Percentiles rank a stretch among this genome's conserved stretches.
These are phyloP conservation scores for Mycena maculata DNA, from an alignment of 768 basidiomycete species.

Conservation along the genomic window DNA sequence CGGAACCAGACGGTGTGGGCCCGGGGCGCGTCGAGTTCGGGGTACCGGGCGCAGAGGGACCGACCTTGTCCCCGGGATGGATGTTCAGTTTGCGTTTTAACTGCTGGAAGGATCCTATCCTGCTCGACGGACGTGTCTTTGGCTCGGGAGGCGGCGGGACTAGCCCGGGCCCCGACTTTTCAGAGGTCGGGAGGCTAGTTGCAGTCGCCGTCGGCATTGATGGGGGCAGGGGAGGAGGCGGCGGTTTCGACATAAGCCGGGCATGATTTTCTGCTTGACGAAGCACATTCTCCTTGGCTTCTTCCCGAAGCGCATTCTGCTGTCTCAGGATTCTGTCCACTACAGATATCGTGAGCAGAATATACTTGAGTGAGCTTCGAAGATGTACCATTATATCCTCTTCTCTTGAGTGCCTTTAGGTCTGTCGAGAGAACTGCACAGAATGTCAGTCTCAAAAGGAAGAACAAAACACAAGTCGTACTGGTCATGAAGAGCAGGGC, in stretches of 20 bases:
- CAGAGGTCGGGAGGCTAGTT: conserved; percentile 17
- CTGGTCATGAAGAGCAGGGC: conserved; percentile 91
- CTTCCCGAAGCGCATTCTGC: conserved; percentile 83
- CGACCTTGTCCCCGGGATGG: conserved; percentile 24
- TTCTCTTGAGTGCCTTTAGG: conserved; percentile 78
- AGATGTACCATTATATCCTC: conserved; percentile 83
- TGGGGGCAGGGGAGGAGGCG: conserved; percentile 13
- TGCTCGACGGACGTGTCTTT: conserved; percentile 20
- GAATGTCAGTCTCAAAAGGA: too few relatives aligned
- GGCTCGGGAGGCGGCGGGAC: conserved; percentile 17
- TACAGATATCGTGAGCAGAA: conserved; percentile 39
- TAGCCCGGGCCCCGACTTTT: conserved; percentile 1
- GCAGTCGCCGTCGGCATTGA: conserved; percentile 25
- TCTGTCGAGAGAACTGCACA: conserved; percentile 95
- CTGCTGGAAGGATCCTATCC: conserved; percentile 42
- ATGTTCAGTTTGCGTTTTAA: conserved; percentile 44
- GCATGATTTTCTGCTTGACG: conserved; percentile 56
- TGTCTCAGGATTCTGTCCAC: conserved; percentile 93
- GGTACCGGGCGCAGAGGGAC: conserved; percentile 19
- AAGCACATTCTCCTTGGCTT: conserved; percentile 82
- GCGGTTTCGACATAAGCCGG: conserved; percentile 42
- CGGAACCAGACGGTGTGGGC: not conserved
- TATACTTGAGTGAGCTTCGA: not conserved
- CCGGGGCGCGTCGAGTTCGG: conserved; percentile 28
- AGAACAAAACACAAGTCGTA: too few relatives aligned